A percentile compares a stretch with the other conserved stretches of the same genome.
Conservation (phyloP, 257 asterid genomes). For the Solanum etuberosum region DNA sequence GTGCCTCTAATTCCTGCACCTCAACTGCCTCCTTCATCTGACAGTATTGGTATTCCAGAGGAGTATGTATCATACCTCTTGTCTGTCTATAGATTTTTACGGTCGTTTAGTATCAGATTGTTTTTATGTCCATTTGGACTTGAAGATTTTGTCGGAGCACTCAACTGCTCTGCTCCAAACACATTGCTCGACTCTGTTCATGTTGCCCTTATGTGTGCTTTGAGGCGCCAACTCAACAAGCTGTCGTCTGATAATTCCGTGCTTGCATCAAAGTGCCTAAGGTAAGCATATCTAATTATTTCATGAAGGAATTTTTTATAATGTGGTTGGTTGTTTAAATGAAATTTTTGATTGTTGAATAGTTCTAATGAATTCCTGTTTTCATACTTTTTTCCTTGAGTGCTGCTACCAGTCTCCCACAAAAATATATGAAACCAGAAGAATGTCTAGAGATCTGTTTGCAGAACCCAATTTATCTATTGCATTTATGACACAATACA, state of each 20-base stretch:
- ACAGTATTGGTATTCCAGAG: conserved; percentile 60
- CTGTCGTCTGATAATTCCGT: conserved; percentile 48
- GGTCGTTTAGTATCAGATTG: conserved; percentile 61
- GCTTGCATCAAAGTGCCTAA: conserved; percentile 54
- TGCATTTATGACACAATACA: background rate
- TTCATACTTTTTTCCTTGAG: background rate
- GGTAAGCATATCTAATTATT: conserved; percentile 22
- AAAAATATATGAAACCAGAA: background rate
- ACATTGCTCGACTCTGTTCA: conserved; percentile 80
- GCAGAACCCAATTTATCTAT: background rate
- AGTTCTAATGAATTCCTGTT: background rate
- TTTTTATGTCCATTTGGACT: conserved; percentile 70
- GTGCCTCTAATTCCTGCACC: conserved; percentile 50
- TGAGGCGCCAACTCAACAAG: conserved; percentile 60
- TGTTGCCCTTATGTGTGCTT: conserved; percentile 54
- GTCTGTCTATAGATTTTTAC: conserved; percentile 64
- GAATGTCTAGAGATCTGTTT: background rate
- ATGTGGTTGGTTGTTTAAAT: background rate
- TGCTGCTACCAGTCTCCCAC: background rate
- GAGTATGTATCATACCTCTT: conserved; percentile 57
- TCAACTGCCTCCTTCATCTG: conserved; percentile 76
- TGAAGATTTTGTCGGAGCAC: conserved; percentile 88
- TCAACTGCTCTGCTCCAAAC: conserved; percentile 57
- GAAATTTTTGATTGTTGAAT: background rate
- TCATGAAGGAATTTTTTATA: background rate